Conservation (phyloP, 2,329 filamentous ascomycete species). For the Pseudocercospora pini-densiflorae region DNA sequence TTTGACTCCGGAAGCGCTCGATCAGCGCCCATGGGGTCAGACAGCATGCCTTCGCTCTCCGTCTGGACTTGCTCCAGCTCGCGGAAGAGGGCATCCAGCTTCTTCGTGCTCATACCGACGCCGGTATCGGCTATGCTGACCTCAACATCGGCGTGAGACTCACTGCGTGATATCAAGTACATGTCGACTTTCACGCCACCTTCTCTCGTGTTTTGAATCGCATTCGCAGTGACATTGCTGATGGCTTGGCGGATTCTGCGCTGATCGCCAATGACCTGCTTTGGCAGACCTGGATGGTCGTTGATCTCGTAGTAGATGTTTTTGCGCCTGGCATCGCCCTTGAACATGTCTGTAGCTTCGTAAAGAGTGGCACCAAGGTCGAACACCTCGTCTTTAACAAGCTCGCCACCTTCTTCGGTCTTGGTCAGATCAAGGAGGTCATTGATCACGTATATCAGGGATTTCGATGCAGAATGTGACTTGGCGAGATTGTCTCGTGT, state of each 20-base stretch:
- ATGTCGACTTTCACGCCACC: conserved; percentile 74
- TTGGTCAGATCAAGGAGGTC: conserved; percentile 88
- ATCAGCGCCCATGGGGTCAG: conserved; percentile 39
- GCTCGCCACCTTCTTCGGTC: conserved; percentile 76
- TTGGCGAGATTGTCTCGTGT: conserved; percentile 82
- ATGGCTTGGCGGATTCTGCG: conserved; percentile 80
- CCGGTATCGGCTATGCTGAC: conserved; percentile 78
- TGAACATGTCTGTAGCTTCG: conserved; percentile 79
- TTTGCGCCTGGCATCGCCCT: conserved; percentile 75
- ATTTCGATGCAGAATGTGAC: conserved; percentile 90
- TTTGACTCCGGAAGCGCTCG: conserved; percentile 36
- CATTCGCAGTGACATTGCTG: conserved; percentile 82
- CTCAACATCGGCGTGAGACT: conserved; percentile 68
- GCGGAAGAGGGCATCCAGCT: conserved; percentile 64
- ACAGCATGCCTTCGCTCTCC: conserved; percentile 57
- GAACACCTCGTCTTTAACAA: conserved; percentile 82
- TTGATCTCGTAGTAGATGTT: conserved; percentile 71
- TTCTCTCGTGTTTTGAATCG: conserved; percentile 73
- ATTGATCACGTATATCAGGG: conserved; percentile 91
- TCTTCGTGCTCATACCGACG: conserved; percentile 62
- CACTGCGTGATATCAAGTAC: conserved; percentile 61
- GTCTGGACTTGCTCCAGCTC: conserved; percentile 69
- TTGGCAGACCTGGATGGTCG: conserved; percentile 70
- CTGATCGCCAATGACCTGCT: conserved; percentile 75
- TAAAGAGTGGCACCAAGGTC: conserved; percentile 71